Conservation (phyloP, 352 stramenopile species). For the Lagenidium giganteum region DNA sequence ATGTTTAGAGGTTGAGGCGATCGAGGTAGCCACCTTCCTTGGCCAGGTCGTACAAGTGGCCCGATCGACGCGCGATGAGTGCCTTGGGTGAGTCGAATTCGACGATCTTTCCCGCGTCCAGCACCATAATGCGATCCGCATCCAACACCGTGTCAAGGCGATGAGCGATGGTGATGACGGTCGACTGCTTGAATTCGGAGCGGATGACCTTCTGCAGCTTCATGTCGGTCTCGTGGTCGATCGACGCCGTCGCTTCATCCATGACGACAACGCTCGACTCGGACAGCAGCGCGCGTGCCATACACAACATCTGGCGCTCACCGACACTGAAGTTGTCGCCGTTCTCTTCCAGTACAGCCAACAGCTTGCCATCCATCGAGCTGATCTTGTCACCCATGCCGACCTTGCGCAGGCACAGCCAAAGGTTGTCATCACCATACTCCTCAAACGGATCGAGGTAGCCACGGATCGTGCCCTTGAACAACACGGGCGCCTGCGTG, state of each 20-base stretch:
- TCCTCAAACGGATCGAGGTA: conserved; percentile 92
- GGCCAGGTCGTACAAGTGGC: conserved; percentile 34
- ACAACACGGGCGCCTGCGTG: conserved; percentile 91
- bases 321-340: conserved; percentile 93
- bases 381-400: conserved; percentile 62
- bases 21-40: conserved; percentile 37
- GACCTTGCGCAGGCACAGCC: conserved; percentile 51
- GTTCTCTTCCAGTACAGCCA: conserved; percentile 77
- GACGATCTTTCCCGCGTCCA: conserved; percentile 88
- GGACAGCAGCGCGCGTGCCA: conserved; percentile 92
- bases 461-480: conserved; percentile 88
- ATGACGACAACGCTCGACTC: conserved; percentile 86
- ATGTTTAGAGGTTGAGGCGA: too few species aligned
- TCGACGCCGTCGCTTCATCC: conserved; percentile 72
- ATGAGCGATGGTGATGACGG: conserved; percentile 96
- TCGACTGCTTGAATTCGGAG: conserved; percentile 87
- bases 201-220: conserved; percentile 78
- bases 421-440: conserved; percentile 64
- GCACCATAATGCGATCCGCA: conserved; percentile 94
- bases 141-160: conserved; percentile 97
- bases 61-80: conserved; percentile 33
- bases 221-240: conserved; percentile 82
- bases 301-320: conserved; percentile 95
- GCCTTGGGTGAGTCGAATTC: conserved; percentile 80
- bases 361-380: conserved; percentile 47